Base-by-base conservation (phyloP, 805 yeast genomes). In the Lipomyces orientalis region DNA sequence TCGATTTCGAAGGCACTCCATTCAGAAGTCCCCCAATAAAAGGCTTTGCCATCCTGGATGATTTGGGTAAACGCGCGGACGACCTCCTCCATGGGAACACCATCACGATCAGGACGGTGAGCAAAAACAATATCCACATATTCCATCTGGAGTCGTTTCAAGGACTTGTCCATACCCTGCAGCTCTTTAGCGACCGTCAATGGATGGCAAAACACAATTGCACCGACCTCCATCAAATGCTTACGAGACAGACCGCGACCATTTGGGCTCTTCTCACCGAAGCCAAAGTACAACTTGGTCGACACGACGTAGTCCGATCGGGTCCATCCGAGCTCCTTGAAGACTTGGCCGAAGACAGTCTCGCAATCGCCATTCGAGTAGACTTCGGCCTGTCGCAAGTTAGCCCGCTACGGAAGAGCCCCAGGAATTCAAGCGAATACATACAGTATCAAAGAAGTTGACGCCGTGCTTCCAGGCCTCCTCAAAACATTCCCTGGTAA, bases 21-120 rank as follows among this genome's bases (percentile, higher is more conserved):
- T 73, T 76, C 76, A 10, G 75, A 74, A 1, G 79, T 76, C 1
- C 77, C 79, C 79, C 79, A 76, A 73, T 76, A 76, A 54, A 67
- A 61, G 16, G 79, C 79, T 68, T 76, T 75, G 55, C 79, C 79
- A 54, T 74, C 75, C 37, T 65, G 62, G 56, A 76, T 76, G 54
- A 76, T 64, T 66, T 76, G 76, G 43, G 76, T 76, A 70, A 76
- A 76, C 12, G 72, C 78, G 19, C 79, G 76, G 19, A 76, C 79
- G 33, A 76, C 73, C 68, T 52, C 55, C 31, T 52, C 55, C 55
- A 52, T 52, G 25, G 77, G 77, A 14, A 76, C 73, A 54, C 57
- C 64, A 8, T 62, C 67, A 35, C 68, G 64, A 58, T 76, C 79
- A 14, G 78, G 77, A 31, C 79, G 75, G 64, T 76, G 79, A 19